These are phyloP conservation scores for Alternaria postmessia DNA, from an alignment of 2,329 filamentous ascomycete species.

Conservation along the genomic window DNA sequence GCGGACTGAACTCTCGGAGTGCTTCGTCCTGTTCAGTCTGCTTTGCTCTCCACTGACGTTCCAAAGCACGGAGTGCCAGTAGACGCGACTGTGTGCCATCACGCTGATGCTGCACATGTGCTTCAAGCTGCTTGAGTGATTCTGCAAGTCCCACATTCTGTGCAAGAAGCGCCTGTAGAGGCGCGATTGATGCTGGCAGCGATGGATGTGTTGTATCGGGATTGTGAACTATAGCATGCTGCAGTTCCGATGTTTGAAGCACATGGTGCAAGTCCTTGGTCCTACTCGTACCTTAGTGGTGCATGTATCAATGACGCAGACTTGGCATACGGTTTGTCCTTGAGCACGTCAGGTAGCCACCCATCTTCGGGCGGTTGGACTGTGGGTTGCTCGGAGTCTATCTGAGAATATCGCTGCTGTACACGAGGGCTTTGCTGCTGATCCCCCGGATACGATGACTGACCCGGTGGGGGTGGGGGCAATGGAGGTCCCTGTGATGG, in stretches of 20 bases:
- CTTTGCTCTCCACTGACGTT: slow-evolving; percentile 90
- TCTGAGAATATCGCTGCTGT: slow-evolving; percentile 30
- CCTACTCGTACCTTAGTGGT: slow-evolving; percentile 55
- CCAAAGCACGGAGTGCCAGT: slow-evolving; percentile 82
- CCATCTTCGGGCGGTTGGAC: slow-evolving; percentile 61
- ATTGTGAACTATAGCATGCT: slow-evolving; percentile 77
- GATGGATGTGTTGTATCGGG: slow-evolving; percentile 75
- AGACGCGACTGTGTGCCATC: slow-evolving; percentile 80
- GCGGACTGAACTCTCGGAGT: slow-evolving; percentile 83
- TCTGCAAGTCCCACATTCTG: slow-evolving; percentile 76
- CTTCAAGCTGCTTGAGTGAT: slow-evolving; percentile 68
- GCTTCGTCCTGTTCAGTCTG: slow-evolving; percentile 89
- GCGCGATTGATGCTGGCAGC: slow-evolving; percentile 68
- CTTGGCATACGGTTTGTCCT: slow-evolving; percentile 78
- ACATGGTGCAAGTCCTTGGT: slow-evolving; percentile 80
- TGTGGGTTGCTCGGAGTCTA: slow-evolving; percentile 25
- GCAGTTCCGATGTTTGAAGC: slow-evolving; percentile 69
- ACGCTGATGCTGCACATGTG: slow-evolving; percentile 67
- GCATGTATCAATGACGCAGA: slow-evolving; percentile 17
- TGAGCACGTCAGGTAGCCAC: slow-evolving; percentile 79
- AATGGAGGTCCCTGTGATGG: slow-evolving; percentile 55
- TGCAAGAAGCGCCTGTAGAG: slow-evolving; percentile 70
- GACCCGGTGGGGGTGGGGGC: slow-evolving; percentile 54
- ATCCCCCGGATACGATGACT: slow-evolving; percentile 35
- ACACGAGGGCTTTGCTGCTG: slow-evolving; percentile 27